Conservation (phyloP, 208 protist species). For the Acanthamoeba royreba region DNA sequence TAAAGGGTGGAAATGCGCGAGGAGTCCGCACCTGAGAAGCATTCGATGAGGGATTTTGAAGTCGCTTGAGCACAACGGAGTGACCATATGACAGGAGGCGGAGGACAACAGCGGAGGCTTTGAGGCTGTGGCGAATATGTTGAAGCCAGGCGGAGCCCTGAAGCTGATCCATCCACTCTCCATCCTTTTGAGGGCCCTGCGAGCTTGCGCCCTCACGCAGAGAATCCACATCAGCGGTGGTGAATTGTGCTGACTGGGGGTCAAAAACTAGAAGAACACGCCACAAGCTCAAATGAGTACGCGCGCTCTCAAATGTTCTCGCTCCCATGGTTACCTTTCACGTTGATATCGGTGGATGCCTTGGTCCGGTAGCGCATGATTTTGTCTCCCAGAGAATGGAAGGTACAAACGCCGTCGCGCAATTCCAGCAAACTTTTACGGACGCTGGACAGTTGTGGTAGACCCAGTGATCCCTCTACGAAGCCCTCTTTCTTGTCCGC, state of each 20-base stretch:
- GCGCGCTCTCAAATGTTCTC: not conserved
- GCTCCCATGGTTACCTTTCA: not conserved
- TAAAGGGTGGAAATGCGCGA: too few relatives aligned
- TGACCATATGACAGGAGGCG: not conserved
- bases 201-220: not conserved
- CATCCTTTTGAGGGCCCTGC: not conserved
- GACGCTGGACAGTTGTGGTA: not conserved
- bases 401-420: not conserved
- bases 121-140: not conserved
- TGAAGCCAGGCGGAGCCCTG: not conserved
- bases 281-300: not conserved
- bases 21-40: too few relatives aligned
- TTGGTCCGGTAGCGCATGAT: not conserved
- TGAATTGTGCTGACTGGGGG: not conserved
- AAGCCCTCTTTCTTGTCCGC: not conserved
- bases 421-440: not conserved
- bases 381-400: not conserved
- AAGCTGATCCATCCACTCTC: not conserved
- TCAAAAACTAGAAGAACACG: not conserved
- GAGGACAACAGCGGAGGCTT: not conserved
- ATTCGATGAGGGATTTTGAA: not conserved
- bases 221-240: not conserved
- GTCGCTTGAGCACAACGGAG: not conserved
- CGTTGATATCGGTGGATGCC: not conserved
- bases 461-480: not conserved